phyloP scores from a whole-genome alignment of 2,329 filamentous ascomycete species.

The Ilyonectria destructans region DNA sequence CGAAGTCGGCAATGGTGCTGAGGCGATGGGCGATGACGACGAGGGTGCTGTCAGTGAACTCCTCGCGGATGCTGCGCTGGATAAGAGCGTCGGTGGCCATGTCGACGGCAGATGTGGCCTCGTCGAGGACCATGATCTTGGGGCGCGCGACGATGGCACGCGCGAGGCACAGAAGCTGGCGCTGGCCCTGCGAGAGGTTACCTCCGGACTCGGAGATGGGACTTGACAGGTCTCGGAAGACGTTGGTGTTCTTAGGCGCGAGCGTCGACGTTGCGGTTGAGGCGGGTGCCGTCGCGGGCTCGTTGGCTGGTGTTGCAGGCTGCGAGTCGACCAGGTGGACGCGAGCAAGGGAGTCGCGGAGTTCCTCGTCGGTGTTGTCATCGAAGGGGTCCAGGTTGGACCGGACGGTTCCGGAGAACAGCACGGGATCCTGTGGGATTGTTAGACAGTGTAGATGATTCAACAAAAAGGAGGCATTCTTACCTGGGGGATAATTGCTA shows the following conservation, averaged over 20 bases:
- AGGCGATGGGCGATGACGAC: conserved; percentile 84
- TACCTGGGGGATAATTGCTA: conserved; percentile 84
- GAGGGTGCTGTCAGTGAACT: conserved; percentile 79
- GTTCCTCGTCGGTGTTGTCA: conserved; percentile 77
- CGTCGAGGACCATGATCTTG: conserved; percentile 85
- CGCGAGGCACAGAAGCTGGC: conserved; percentile 83
- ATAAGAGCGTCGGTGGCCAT: conserved; percentile 84
- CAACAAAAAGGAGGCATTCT: conserved; percentile 11
- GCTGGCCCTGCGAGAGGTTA: conserved; percentile 83
- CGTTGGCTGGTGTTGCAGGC: conserved; percentile 57
- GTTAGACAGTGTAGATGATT: conserved; percentile 27
- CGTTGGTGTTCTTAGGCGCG: conserved; percentile 71
- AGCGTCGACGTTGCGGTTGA: conserved; percentile 54
- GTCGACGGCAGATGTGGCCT: conserved; percentile 85
- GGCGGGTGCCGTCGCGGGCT: conserved; percentile 57
- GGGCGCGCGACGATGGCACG: conserved; percentile 81
- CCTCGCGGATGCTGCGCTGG: conserved; percentile 80
- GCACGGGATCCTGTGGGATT: conserved; percentile 76
- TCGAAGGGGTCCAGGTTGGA: conserved; percentile 85
- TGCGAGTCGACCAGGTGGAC: conserved; percentile 76
- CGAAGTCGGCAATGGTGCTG: conserved; percentile 84
- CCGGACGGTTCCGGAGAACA: conserved; percentile 85
- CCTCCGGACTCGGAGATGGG: conserved; percentile 80
- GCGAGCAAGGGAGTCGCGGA: conserved; percentile 78
- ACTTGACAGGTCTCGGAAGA: conserved; percentile 75